Percentiles rank a stretch among this genome's conserved stretches.
Conservation (phyloP, 371 early-diverging fungal genomes). For the Haplosporangium sp. region DNA sequence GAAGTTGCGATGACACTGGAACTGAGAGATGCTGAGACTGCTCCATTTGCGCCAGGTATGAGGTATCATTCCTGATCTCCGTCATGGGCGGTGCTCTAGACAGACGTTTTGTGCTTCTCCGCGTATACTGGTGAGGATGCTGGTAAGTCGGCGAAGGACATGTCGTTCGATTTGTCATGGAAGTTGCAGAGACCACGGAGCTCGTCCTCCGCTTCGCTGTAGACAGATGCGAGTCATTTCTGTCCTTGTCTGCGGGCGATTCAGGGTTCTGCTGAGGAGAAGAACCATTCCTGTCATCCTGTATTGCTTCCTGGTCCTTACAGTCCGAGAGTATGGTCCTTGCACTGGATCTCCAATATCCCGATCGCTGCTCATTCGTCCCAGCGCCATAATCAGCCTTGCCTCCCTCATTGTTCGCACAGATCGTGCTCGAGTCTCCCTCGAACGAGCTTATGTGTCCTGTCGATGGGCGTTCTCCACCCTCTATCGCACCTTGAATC, state of each 20-base stretch:
- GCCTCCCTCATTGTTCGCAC: slow-evolving; percentile 17
- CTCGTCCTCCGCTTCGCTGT: slow-evolving; percentile 24
- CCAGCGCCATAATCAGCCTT: slow-evolving; percentile 9
- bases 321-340: slow-evolving; percentile 1
- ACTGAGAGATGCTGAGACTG: slow-evolving; percentile 11
- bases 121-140: slow-evolving; percentile 3
- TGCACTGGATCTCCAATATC: slow-evolving; percentile 10
- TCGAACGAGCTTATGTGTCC: slow-evolving; percentile 13
- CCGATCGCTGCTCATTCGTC: slow-evolving; percentile 1
- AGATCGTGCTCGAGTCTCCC: slow-evolving; percentile 33
- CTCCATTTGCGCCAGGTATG: slow-evolving; percentile 1
- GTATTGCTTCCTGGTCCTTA: slow-evolving; percentile 1
- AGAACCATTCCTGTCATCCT: neutral
- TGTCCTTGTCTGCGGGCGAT: neutral
- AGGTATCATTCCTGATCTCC: slow-evolving; percentile 14
- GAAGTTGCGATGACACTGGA: slow-evolving; percentile 1
- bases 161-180: slow-evolving; percentile 11
- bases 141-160: slow-evolving; percentile 34
- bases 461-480: too few species aligned
- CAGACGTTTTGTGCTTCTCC: slow-evolving; percentile 1
- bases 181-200: slow-evolving; percentile 21
- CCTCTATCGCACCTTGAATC: neutral
- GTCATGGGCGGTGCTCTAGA: slow-evolving; percentile 23
- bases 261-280: neutral
- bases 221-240: slow-evolving; percentile 14